Evolutionary conservation across 2,329 filamentous ascomycete species (phyloP).

Genomic region (Plectosphaerella sp.): DNA sequence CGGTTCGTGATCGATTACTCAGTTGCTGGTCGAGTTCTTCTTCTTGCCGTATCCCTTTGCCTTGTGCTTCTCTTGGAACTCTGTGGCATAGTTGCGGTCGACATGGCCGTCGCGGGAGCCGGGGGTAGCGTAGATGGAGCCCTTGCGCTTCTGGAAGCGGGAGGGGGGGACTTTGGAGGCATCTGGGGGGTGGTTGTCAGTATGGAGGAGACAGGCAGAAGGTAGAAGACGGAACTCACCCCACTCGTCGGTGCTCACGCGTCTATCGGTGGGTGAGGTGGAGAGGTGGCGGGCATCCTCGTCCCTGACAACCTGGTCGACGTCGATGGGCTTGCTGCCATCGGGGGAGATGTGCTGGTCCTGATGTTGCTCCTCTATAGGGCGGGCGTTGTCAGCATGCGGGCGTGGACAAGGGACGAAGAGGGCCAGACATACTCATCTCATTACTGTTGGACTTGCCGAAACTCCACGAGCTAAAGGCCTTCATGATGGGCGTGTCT

Average conservation of each 20-base stretch:
- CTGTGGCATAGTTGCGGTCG: conserved; percentile 52
- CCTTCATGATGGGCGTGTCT: no score
- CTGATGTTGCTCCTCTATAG: not conserved
- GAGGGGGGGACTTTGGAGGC: conserved; percentile 63
- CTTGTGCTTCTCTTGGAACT: conserved; percentile 56
- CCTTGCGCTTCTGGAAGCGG: conserved; percentile 66
- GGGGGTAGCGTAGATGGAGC: conserved; percentile 64
- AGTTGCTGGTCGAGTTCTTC: not conserved
- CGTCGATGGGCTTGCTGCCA: not conserved
- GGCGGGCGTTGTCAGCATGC: not conserved
- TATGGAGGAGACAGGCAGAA: conserved; percentile 1
- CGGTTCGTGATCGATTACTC: not conserved
- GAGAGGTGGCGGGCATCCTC: conserved; percentile 2
- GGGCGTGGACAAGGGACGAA: not conserved
- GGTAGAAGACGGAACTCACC: conserved; percentile 27
- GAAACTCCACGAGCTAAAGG: no score
- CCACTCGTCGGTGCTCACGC: conserved; percentile 42
- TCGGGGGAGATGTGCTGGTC: not conserved
- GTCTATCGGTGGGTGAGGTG: conserved; percentile 23
- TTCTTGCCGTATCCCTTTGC: conserved; percentile 42
- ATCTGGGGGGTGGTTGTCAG: conserved; percentile 37
- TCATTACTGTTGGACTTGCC: not conserved
- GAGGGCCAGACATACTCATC: not conserved
- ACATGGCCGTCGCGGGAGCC: conserved; percentile 61
- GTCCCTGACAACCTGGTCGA: not conserved